phyloP scores from a whole-genome alignment of 1,284 basidiomycete species.

The Trichosporon asahii region DNA sequence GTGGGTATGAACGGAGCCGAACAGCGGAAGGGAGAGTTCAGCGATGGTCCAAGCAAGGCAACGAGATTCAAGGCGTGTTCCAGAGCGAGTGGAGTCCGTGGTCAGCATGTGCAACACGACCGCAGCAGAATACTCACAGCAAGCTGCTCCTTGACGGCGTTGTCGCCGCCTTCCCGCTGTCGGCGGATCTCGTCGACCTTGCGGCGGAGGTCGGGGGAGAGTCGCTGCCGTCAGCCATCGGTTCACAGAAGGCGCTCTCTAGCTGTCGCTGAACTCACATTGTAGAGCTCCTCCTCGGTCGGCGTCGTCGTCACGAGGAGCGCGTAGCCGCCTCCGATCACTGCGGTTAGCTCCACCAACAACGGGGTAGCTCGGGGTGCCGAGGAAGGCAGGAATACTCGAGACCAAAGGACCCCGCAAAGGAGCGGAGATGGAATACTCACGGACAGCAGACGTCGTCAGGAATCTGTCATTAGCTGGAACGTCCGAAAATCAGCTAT shows the following conservation, averaged over 20 bases:
- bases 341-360: slow-evolving; percentile 12
- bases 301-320: slow-evolving; percentile 38
- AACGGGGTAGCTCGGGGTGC: no score
- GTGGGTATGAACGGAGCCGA: neutral
- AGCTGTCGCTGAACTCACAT: slow-evolving; percentile 26
- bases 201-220: slow-evolving; percentile 46
- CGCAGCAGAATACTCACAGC: slow-evolving; percentile 13
- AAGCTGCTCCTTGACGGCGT: slow-evolving; percentile 19
- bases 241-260: neutral
- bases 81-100: no score
- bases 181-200: slow-evolving; percentile 46
- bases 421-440: slow-evolving; percentile 4
- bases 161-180: slow-evolving; percentile 29
- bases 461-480: slow-evolving; percentile 32
- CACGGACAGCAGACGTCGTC: slow-evolving; percentile 30
- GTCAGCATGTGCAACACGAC: neutral
- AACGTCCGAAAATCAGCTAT: neutral
- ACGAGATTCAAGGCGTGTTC: no score
- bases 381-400: no score
- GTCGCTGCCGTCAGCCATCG: slow-evolving; percentile 19
- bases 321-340: slow-evolving; percentile 19
- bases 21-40: neutral
- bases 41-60: no score
- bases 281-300: slow-evolving; percentile 47
- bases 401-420: no score